Evolutionary conservation across 2,329 filamentous ascomycete genomes (phyloP).

Genomic region (Shiraia sp.): DNA sequence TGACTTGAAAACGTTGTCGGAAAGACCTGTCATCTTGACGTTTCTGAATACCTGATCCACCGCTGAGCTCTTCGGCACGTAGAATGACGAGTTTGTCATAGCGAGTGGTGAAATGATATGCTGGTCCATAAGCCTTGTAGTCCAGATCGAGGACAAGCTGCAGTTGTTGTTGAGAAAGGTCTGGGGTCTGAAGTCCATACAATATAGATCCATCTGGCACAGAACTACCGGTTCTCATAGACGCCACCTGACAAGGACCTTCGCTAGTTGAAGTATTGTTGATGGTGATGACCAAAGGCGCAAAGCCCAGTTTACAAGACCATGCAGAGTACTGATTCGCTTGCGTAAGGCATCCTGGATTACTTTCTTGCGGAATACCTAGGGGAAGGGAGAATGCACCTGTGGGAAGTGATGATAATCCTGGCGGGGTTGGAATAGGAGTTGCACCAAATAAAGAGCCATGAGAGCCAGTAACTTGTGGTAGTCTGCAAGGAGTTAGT

Average conservation of each 20-base stretch:
- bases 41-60: slow-evolving; percentile 24
- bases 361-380: slow-evolving; percentile 50
- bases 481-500: slow-evolving; percentile 30
- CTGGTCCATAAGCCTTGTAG: slow-evolving; percentile 60
- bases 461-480: slow-evolving; percentile 53
- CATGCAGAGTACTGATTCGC: slow-evolving; percentile 53
- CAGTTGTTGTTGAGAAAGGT: slow-evolving; percentile 54
- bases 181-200: slow-evolving; percentile 66
- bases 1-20: slow-evolving; percentile 48
- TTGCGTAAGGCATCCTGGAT: slow-evolving; percentile 54
- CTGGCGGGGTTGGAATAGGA: slow-evolving; percentile 52
- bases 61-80: slow-evolving; percentile 42
- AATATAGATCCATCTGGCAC: slow-evolving; percentile 50
- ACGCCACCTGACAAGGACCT: slow-evolving; percentile 19
- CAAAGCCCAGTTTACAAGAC: slow-evolving; percentile 52
- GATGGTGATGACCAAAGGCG: slow-evolving; percentile 36
- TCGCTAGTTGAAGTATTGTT: slow-evolving; percentile 18
- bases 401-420: slow-evolving; percentile 53
- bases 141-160: slow-evolving; percentile 62
- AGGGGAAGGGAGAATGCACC: slow-evolving; percentile 56
- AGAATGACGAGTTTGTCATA: slow-evolving; percentile 69
- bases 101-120: slow-evolving; percentile 63
- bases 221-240: slow-evolving; percentile 25
- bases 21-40: slow-evolving; percentile 27
- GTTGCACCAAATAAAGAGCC: slow-evolving; percentile 56